phyloP scores from a whole-genome alignment of 148 eudicot genomes.

The Persicaria tinctoria region DNA sequence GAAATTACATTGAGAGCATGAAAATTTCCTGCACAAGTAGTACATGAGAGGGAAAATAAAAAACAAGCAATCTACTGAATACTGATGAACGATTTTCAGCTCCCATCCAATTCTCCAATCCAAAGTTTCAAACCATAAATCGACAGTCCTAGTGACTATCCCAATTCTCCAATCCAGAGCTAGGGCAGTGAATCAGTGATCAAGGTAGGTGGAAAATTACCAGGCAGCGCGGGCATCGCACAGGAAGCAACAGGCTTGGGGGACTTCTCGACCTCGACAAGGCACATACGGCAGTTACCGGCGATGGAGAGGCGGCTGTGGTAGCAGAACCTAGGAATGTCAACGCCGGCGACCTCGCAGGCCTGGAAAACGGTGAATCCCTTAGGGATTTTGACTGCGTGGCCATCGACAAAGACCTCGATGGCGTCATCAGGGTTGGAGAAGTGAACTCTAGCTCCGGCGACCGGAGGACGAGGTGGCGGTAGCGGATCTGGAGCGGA shows the following conservation, averaged over 20 bases:
- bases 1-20: not conserved
- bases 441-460: conserved; percentile 77
- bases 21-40: not conserved
- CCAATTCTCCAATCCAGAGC: not conserved
- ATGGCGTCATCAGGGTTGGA: conserved; percentile 82
- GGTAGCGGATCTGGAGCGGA: conserved; percentile 42
- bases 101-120: not conserved
- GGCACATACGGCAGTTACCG: conserved; percentile 94
- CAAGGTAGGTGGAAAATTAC: conserved; percentile 19
- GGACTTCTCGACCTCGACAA: conserved; percentile 94
- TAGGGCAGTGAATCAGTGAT: not conserved
- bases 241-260: conserved; percentile 99
- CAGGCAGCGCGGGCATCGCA: conserved; percentile 98
- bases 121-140: not conserved
- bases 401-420: conserved; percentile 95
- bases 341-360: conserved; percentile 92
- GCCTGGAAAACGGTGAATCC: conserved; percentile 95
- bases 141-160: not conserved
- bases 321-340: conserved; percentile 85
- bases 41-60: not conserved
- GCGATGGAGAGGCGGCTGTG: conserved; percentile 83
- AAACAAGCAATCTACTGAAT: too few relatives aligned
- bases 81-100: too few relatives aligned
- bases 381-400: conserved; percentile 84
- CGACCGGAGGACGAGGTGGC: conserved; percentile 45